Evolutionary conservation across 305 asterid genomes (phyloP).

Genomic region (Fraxinus baroniana): DNA sequence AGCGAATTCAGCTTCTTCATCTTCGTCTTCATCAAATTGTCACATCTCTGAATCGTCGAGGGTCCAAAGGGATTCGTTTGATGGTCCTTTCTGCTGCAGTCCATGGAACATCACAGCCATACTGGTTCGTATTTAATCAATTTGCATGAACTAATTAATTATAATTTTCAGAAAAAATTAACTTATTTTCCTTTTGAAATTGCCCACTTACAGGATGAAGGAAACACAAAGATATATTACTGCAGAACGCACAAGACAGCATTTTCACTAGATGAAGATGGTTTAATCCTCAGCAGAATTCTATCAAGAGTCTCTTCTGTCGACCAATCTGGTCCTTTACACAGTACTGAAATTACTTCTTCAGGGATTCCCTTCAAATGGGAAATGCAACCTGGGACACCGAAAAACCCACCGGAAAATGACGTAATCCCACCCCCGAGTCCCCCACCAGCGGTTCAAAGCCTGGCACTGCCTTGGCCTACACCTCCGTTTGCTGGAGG

Average conservation of each 20-base stretch:
- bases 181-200: background rate
- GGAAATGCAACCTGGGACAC: slow-evolving; percentile 72
- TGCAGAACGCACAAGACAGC: slow-evolving; percentile 50
- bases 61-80: slow-evolving; percentile 18
- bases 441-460: slow-evolving; percentile 68
- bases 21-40: slow-evolving; percentile 31
- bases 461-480: slow-evolving; percentile 36
- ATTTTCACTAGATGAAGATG: slow-evolving; percentile 39
- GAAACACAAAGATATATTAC: slow-evolving; percentile 37
- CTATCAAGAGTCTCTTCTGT: slow-evolving; percentile 40
- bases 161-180: background rate
- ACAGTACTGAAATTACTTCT: slow-evolving; percentile 22
- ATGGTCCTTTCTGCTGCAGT: slow-evolving; percentile 51
- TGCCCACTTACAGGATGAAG: slow-evolving; percentile 46
- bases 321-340: slow-evolving; percentile 39
- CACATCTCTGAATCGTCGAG: slow-evolving; percentile 29
- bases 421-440: slow-evolving; percentile 68
- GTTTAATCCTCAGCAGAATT: slow-evolving; percentile 32
- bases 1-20: slow-evolving; percentile 32
- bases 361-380: slow-evolving; percentile 56
- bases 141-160: background rate
- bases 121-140: slow-evolving; percentile 43
- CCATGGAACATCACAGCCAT: slow-evolving; percentile 47
- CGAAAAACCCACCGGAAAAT: slow-evolving; percentile 35
- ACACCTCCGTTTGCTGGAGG: slow-evolving; percentile 5